These are phyloP conservation scores for Botrytis byssoidea DNA, from an alignment of 2,329 filamentous ascomycete genomes.

Conservation along the genomic window DNA sequence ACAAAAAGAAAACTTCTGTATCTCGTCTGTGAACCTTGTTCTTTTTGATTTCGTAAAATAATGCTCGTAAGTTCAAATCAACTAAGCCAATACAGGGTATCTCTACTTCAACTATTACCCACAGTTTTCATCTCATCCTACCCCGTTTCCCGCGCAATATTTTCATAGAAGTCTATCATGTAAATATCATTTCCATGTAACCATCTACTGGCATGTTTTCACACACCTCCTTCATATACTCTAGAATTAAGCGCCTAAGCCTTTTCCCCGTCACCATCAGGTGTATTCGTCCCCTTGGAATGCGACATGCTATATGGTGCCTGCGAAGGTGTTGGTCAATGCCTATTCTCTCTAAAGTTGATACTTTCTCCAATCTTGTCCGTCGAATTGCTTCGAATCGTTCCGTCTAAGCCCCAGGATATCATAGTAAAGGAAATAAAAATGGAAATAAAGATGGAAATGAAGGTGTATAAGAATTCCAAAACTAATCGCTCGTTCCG, in stretches of 20 bases:
- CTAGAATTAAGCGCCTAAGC: background rate
- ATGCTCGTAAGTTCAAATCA: background rate
- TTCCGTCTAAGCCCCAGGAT: background rate
- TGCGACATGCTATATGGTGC: conserved; percentile 40
- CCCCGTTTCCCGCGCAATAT: too few relatives aligned
- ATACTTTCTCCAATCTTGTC: background rate
- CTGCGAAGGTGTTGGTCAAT: conserved; percentile 24
- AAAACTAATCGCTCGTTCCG: background rate
- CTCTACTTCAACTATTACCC: background rate
- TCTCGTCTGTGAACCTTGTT: background rate
- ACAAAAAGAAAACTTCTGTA: background rate
- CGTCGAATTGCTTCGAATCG: background rate
- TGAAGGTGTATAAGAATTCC: too few relatives aligned
- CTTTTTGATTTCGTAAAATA: background rate
- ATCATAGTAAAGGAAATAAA: background rate
- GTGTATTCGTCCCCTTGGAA: conserved; percentile 37
- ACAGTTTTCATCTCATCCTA: background rate
- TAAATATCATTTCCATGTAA: background rate
- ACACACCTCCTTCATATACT: background rate
- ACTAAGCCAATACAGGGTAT: conserved; percentile 7
- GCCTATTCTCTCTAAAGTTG: background rate
- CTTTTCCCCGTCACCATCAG: conserved; percentile 24
- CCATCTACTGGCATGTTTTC: background rate
- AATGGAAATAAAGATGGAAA: background rate
- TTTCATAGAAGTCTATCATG: background rate